Percentiles rank a stretch among this genome's conserved stretches.
Conservation (phyloP, 2,329 filamentous ascomycete species). For the Mariannaea elegans region DNA sequence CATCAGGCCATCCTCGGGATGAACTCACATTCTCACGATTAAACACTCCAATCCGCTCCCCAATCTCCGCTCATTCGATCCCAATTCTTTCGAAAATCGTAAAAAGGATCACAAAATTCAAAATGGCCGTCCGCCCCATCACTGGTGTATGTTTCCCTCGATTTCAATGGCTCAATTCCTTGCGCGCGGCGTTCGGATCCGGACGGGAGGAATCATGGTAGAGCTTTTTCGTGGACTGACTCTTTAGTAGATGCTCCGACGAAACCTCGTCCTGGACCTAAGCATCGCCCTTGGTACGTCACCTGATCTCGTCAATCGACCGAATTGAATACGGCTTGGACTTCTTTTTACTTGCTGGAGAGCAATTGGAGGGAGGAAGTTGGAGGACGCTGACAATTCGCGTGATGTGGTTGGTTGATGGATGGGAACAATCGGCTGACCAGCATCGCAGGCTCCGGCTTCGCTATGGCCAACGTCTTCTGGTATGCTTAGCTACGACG, state of each 20-base stretch:
- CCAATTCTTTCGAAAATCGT: slow-evolving; percentile 6
- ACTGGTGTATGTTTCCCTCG: slow-evolving; percentile 62
- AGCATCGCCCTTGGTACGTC: slow-evolving; percentile 64
- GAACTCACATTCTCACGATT: slow-evolving; percentile 40
- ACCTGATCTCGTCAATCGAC: neutral
- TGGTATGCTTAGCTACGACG: slow-evolving; percentile 56
- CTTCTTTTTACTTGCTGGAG: neutral
- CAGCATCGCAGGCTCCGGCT: slow-evolving; percentile 57
- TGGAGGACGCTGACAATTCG: slow-evolving; percentile 35
- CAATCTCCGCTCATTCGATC: slow-evolving; percentile 32
- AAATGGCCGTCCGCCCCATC: slow-evolving; percentile 66
- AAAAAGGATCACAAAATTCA: slow-evolving; percentile 40
- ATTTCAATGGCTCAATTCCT: slow-evolving; percentile 43
- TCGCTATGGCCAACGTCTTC: slow-evolving; percentile 63
- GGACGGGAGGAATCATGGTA: slow-evolving; percentile 30
- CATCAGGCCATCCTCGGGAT: slow-evolving; percentile 45
- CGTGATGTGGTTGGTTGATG: slow-evolving; percentile 35
- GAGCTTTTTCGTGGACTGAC: slow-evolving; percentile 47
- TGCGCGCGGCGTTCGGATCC: slow-evolving; percentile 9
- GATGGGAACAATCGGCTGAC: slow-evolving; percentile 45
- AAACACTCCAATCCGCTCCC: slow-evolving; percentile 29
- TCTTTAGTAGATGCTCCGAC: slow-evolving; percentile 64
- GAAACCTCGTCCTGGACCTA: slow-evolving; percentile 66
- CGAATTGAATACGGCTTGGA: slow-evolving; percentile 15
- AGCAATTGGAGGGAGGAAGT: slow-evolving; percentile 21